Evolutionary conservation across 139 green algal genomes (phyloP).

Genomic region (Chlorella sp.): DNA sequence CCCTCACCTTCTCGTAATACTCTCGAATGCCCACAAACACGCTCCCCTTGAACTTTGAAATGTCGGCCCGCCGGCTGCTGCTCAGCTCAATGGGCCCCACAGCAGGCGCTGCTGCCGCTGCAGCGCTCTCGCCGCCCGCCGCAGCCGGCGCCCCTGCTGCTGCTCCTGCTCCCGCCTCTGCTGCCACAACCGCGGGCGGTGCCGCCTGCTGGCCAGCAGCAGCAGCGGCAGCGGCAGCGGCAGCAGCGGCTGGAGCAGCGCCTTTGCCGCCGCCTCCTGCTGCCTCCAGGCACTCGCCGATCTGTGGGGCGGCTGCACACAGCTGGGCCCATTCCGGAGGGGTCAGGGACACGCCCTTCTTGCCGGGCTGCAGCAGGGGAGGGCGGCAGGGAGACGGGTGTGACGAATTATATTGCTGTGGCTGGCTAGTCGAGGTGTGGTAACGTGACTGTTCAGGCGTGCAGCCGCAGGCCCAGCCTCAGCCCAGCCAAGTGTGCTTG

Average conservation of each 20-base stretch:
- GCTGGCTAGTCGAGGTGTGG: background rate
- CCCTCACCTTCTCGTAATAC: conserved; percentile 57
- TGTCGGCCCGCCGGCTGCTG: conserved; percentile 40
- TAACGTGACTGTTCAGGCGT: background rate
- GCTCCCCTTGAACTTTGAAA: conserved; percentile 60
- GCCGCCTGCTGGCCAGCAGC: background rate
- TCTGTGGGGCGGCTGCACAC: background rate
- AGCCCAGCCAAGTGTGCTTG: background rate
- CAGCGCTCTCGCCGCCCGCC: background rate
- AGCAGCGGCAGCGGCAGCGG: background rate
- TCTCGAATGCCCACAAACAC: conserved; percentile 53
- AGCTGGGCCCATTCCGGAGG: conserved; percentile 44
- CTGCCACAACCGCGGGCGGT: background rate
- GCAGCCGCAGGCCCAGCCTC: no score
- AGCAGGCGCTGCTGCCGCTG: background rate
- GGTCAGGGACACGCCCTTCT: conserved; percentile 62
- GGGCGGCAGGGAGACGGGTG: background rate
- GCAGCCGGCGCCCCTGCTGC: conserved; percentile 4
- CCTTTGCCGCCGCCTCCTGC: background rate
- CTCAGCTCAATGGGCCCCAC: conserved; percentile 43
- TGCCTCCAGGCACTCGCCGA: conserved; percentile 11
- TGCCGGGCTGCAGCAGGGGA: conserved; percentile 41
- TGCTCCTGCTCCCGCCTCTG: background rate
- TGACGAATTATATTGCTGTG: background rate
- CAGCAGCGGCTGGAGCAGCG: background rate